phyloP scores from a whole-genome alignment of 768 basidiomycete genomes.

The Hebeloma cylindrosporum region DNA sequence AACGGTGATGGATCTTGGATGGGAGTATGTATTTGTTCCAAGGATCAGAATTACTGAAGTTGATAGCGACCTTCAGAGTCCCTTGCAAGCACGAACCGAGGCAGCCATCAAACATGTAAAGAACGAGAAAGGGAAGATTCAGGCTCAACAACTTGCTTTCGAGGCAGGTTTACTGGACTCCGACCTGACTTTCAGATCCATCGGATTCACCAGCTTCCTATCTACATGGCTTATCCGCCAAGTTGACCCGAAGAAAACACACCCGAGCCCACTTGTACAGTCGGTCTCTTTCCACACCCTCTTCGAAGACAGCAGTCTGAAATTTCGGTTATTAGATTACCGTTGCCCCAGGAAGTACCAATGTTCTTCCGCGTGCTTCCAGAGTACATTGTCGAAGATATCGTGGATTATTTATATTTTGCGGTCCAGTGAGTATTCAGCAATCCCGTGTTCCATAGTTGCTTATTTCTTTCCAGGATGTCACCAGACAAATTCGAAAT shows the following conservation, averaged over 20 bases:
- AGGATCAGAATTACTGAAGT: neutral
- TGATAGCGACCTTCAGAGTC: constrained; percentile 43
- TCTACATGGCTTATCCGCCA: constrained; percentile 93
- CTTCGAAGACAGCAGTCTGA: neutral
- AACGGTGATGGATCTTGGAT: constrained; percentile 81
- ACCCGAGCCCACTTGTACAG: constrained; percentile 71
- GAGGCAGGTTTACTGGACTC: constrained; percentile 87
- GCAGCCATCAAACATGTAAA: constrained; percentile 76
- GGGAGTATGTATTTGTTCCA: constrained; percentile 51
- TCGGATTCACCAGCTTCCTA: constrained; percentile 85
- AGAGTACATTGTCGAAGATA: constrained; percentile 92
- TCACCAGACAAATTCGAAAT: constrained; percentile 81
- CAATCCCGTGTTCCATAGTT: neutral
- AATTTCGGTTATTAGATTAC: constrained; percentile 53
- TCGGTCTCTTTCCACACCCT: constrained; percentile 36
- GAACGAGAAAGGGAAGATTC: constrained; percentile 69
- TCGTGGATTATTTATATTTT: constrained; percentile 87
- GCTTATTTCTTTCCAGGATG: constrained; percentile 34
- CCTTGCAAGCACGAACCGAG: constrained; percentile 75
- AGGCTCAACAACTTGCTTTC: constrained; percentile 74
- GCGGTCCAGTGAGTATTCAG: constrained; percentile 62
- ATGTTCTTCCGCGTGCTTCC: constrained; percentile 84
- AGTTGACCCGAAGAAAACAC: constrained; percentile 76
- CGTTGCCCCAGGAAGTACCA: constrained; percentile 83
- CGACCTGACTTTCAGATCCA: constrained; percentile 73